phyloP scores from a whole-genome alignment of 768 basidiomycete genomes.

The Pisolithus orientalis region DNA sequence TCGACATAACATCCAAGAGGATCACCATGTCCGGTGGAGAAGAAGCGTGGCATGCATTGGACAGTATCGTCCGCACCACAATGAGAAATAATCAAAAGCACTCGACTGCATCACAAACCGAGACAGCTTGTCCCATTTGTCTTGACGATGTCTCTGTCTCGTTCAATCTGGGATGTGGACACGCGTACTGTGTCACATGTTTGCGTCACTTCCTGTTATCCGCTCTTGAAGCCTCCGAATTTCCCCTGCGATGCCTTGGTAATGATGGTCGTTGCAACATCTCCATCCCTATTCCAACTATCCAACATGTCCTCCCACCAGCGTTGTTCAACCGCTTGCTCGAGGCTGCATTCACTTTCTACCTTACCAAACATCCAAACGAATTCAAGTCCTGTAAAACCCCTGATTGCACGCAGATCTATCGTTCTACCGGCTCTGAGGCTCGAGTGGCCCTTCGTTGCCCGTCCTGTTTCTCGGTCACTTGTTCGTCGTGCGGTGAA shows the following conservation, averaged over 20 bases:
- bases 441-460: constrained; percentile 43
- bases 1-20: constrained; percentile 36
- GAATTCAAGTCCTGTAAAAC: constrained; percentile 74
- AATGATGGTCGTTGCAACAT: constrained; percentile 51
- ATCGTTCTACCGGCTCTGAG: constrained; percentile 44
- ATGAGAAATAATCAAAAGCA: constrained; percentile 12
- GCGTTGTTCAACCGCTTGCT: constrained; percentile 50
- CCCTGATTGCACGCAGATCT: constrained; percentile 71
- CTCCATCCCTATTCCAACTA: constrained; percentile 46
- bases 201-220: constrained; percentile 51
- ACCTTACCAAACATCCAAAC: constrained; percentile 50
- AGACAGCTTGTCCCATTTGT: constrained; percentile 47
- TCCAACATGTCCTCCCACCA: constrained; percentile 44
- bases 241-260: constrained; percentile 68
- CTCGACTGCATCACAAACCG: background rate
- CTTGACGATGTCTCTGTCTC: constrained; percentile 37
- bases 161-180: constrained; percentile 53
- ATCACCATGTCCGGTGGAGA: constrained; percentile 53
- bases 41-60: constrained; percentile 43
- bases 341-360: constrained; percentile 48
- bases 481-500: constrained; percentile 60
- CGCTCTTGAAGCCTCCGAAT: constrained; percentile 46
- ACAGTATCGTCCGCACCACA: constrained; percentile 39
- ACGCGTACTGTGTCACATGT: constrained; percentile 61
- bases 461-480: constrained; percentile 57